phyloP scores from a whole-genome alignment of 768 basidiomycete genomes.

The Mycena venus region DNA sequence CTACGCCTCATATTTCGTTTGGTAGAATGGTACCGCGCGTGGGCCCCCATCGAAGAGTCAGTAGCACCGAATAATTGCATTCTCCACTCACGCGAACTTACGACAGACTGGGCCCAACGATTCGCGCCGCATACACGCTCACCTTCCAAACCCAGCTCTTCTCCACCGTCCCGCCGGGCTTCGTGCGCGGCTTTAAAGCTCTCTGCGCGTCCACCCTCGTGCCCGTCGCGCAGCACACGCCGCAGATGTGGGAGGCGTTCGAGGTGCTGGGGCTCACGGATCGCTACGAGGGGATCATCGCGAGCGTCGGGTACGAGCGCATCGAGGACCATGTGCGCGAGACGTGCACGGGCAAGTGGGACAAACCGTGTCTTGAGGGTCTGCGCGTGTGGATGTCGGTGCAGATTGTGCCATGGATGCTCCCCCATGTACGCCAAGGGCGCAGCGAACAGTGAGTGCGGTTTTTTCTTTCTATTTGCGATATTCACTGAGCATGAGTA shows the following conservation, averaged over 20 bases:
- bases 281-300: slow-evolving; percentile 86
- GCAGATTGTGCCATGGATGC: slow-evolving; percentile 88
- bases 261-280: slow-evolving; percentile 83
- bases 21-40: slow-evolving; percentile 81
- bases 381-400: slow-evolving; percentile 84
- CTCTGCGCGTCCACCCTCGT: slow-evolving; percentile 73
- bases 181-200: slow-evolving; percentile 75
- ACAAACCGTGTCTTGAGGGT: slow-evolving; percentile 68
- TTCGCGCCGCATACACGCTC: slow-evolving; percentile 72
- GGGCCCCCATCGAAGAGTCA: slow-evolving; percentile 78
- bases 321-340: slow-evolving; percentile 82
- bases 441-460: slow-evolving; percentile 65
- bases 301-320: slow-evolving; percentile 86
- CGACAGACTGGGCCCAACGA: slow-evolving; percentile 72
- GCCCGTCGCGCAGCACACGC: slow-evolving; percentile 41
- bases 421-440: slow-evolving; percentile 82
- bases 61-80: slow-evolving; percentile 37
- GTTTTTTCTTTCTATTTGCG: not conserved
- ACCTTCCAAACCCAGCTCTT: slow-evolving; percentile 83
- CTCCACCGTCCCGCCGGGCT: slow-evolving; percentile 76
- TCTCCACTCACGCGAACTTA: slow-evolving; percentile 13
- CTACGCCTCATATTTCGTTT: slow-evolving; percentile 69
- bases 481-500: slow-evolving; percentile 43
- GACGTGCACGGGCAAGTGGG: slow-evolving; percentile 80
- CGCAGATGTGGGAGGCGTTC: slow-evolving; percentile 68